Evolutionary conservation across 2,329 filamentous ascomycete genomes (phyloP).

Genomic region (Macrophomina phaseolina): DNA sequence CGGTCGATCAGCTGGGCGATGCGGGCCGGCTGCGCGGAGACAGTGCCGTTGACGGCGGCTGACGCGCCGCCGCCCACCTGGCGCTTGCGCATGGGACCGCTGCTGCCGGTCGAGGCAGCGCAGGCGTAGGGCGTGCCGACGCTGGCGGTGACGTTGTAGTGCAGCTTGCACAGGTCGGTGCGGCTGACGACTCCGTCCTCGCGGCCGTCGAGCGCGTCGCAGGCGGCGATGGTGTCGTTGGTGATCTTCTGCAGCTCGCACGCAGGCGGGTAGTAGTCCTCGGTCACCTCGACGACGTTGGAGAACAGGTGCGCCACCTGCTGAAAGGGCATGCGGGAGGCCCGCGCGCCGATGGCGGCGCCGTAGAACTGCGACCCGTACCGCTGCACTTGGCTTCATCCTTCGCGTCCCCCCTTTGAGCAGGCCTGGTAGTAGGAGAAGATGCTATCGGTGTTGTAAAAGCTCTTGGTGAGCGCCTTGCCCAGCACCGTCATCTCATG

Average conservation of each 20-base stretch:
- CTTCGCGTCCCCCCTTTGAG: conserved; percentile 59
- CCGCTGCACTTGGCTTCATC: conserved; percentile 58
- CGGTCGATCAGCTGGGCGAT: conserved; percentile 35
- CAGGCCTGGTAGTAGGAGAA: conserved; percentile 62
- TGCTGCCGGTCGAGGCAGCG: conserved; percentile 37
- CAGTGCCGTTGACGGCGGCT: conserved; percentile 41
- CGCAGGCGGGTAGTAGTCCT: conserved; percentile 50
- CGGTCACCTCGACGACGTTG: conserved; percentile 47
- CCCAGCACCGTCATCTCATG: conserved; percentile 59
- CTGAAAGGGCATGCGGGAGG: conserved; percentile 54
- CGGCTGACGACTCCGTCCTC: conserved; percentile 60
- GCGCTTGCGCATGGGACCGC: conserved; percentile 28
- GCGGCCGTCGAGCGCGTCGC: conserved; percentile 61
- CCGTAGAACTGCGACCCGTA: conserved; percentile 58
- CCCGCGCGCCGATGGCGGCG: conserved; percentile 53
- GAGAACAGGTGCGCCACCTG: conserved; percentile 52
- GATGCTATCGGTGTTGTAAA: conserved; percentile 42
- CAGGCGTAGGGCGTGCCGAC: conserved; percentile 55
- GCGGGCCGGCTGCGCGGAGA: conserved; percentile 37
- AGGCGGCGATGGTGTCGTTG: conserved; percentile 61
- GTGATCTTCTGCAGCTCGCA: conserved; percentile 59
- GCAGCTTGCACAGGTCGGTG: conserved; percentile 54
- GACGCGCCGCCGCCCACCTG: not conserved
- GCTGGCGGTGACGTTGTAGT: conserved; percentile 54
- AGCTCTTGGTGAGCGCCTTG: conserved; percentile 51